These are phyloP conservation scores for Boletus huronensis DNA, from an alignment of 768 basidiomycete species.

Conservation along the genomic window DNA sequence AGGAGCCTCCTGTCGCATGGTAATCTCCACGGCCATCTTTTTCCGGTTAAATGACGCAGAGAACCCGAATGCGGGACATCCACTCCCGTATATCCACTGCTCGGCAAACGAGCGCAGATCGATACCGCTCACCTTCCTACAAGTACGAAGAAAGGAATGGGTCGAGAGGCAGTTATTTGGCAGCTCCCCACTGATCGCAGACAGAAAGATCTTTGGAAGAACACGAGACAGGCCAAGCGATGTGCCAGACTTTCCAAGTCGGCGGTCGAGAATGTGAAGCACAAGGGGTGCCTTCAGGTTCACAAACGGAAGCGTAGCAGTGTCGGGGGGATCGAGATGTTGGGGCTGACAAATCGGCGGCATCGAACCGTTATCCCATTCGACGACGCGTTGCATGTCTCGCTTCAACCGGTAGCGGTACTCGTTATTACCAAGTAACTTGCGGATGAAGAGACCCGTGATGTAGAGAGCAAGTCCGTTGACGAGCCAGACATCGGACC, in stretches of 20 bases:
- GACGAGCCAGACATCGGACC: slow-evolving; percentile 96
- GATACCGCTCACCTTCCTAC: slow-evolving; percentile 89
- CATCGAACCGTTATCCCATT: slow-evolving; percentile 84
- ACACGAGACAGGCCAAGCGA: slow-evolving; percentile 92
- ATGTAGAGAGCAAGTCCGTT: slow-evolving; percentile 92
- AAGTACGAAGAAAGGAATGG: slow-evolving; percentile 84
- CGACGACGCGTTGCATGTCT: slow-evolving; percentile 90
- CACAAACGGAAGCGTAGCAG: slow-evolving; percentile 77
- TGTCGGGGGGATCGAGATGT: slow-evolving; percentile 78
- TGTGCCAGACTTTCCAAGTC: slow-evolving; percentile 92
- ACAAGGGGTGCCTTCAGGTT: slow-evolving; percentile 96
- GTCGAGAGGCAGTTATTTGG: slow-evolving; percentile 84
- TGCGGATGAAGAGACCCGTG: slow-evolving; percentile 80
- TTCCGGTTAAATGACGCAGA: slow-evolving; percentile 93
- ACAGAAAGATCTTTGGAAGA: slow-evolving; percentile 90
- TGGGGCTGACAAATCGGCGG: slow-evolving; percentile 93
- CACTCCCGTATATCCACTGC: slow-evolving; percentile 98
- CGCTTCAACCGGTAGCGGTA: slow-evolving; percentile 93
- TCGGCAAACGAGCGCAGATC: slow-evolving; percentile 92
- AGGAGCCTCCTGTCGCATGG: slow-evolving; percentile 85
- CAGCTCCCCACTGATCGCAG: slow-evolving; percentile 89
- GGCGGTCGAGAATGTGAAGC: slow-evolving; percentile 90
- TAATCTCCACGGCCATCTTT: slow-evolving; percentile 97
- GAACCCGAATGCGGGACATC: slow-evolving; percentile 89
- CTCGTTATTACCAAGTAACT: slow-evolving; percentile 92